phyloP scores from a whole-genome alignment of 305 asterid genomes.

The Salvia sclarea region DNA sequence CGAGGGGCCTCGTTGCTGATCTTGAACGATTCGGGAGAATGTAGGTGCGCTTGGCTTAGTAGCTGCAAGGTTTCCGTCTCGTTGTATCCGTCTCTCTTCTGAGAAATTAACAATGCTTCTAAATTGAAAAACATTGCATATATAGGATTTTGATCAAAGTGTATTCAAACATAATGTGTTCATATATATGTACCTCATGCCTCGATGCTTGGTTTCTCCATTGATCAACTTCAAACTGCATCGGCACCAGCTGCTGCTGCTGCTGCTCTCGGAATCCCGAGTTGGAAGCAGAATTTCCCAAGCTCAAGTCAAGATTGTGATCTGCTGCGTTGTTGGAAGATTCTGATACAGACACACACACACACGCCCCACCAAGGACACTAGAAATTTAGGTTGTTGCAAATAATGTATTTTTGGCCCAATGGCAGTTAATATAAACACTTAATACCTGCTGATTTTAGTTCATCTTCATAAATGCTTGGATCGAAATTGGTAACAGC shows the following conservation, averaged over 20 bases:
- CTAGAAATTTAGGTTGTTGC: neutral
- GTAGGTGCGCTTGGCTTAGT: conserved; percentile 66
- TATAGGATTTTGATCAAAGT: neutral
- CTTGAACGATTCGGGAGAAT: conserved; percentile 47
- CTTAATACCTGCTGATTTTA: conserved; percentile 57
- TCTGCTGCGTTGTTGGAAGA: conserved; percentile 46
- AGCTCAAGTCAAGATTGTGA: conserved; percentile 77
- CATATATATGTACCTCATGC: conserved; percentile 44
- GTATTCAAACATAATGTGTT: neutral
- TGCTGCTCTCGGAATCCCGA: conserved; percentile 31
- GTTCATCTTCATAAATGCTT: conserved; percentile 79
- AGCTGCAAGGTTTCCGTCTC: conserved; percentile 77
- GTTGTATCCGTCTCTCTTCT: conserved; percentile 41
- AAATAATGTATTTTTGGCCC: neutral
- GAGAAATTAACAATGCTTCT: neutral
- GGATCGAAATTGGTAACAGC: conserved; percentile 97
- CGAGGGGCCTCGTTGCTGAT: conserved; percentile 34
- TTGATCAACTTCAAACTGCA: conserved; percentile 43
- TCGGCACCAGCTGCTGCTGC: conserved; percentile 31
- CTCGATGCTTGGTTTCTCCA: conserved; percentile 55
- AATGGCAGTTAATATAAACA: neutral
- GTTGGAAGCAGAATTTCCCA: conserved; percentile 59
- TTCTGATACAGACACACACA: conserved; percentile 36
- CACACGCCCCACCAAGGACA: too few relatives aligned
- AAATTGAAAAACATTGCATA: neutral